Percentiles rank a stretch among this genome's conserved stretches.
phyloP scores from a whole-genome alignment of 2,329 filamentous ascomycete genomes.

The Xylaria polymorpha region DNA sequence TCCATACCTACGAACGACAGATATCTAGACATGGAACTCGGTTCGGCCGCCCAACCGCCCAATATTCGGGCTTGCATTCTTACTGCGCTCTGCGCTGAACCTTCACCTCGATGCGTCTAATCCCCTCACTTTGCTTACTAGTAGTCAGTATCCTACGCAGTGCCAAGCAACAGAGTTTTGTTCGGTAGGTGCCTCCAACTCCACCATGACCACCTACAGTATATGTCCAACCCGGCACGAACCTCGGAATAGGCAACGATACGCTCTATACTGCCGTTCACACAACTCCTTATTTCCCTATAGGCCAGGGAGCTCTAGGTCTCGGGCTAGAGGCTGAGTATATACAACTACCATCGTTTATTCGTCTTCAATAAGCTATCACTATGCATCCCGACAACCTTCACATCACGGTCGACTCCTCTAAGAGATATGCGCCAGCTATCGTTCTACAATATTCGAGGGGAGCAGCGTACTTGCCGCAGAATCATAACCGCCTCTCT shows the following conservation, averaged over 20 bases:
- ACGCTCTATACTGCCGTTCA: background rate
- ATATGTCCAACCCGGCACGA: background rate
- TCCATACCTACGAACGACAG: background rate
- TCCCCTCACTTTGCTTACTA: background rate
- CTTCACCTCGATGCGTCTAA: background rate
- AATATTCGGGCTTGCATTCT: background rate
- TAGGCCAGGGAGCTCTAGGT: background rate
- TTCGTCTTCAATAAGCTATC: background rate
- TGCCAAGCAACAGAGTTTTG: background rate
- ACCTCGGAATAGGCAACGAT: background rate
- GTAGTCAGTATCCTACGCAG: background rate
- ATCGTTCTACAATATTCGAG: conserved; percentile 61
- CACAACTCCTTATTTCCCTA: background rate
- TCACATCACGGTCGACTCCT: conserved; percentile 34
- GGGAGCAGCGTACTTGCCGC: conserved; percentile 72
- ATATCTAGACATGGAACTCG: background rate
- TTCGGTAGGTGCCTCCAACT: background rate
- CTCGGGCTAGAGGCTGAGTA: background rate
- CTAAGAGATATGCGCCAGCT: conserved; percentile 38
- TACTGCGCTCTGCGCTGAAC: background rate
- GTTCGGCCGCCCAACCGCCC: background rate
- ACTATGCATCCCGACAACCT: conserved; percentile 13
- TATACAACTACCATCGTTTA: background rate
- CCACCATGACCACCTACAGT: background rate
- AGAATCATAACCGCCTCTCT: conserved; percentile 72